These are phyloP conservation scores for Chondrostereum purpureum DNA, from an alignment of 1,284 basidiomycete genomes.

Conservation along the genomic window DNA sequence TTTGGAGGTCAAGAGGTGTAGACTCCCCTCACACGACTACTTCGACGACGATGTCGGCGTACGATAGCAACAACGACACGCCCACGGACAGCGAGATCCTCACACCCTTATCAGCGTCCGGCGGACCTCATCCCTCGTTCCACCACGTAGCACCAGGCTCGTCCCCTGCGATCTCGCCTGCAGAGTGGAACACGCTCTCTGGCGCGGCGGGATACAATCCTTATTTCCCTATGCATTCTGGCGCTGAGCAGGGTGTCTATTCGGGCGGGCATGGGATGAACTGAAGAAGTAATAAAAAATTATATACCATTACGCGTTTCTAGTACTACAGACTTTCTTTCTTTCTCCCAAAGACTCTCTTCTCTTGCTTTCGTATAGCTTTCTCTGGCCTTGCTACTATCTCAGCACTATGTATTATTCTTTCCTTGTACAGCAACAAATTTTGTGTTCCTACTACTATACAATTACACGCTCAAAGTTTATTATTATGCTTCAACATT, in stretches of 20 bases:
- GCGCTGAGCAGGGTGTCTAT: conserved; percentile 46
- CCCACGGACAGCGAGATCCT: conserved; percentile 63
- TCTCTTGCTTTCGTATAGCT: conserved; percentile 4
- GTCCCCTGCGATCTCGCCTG: conserved; percentile 37
- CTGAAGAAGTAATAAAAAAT: conserved; percentile 21
- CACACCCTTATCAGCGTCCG: conserved; percentile 62
- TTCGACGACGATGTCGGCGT: conserved; percentile 31
- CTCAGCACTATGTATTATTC: no score
- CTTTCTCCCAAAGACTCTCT: conserved; percentile 5
- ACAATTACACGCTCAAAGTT: no score
- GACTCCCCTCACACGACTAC: no score
- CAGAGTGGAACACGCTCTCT: conserved; percentile 53
- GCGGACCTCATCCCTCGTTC: conserved; percentile 43
- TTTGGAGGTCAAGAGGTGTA: conserved; percentile 14
- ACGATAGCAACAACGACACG: conserved; percentile 31
- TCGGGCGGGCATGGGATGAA: conserved; percentile 43
- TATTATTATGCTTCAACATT: conserved; percentile 28
- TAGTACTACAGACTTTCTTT: conserved; percentile 4
- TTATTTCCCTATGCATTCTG: conserved; percentile 53
- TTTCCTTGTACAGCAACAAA: no score
- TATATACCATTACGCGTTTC: conserved; percentile 3
- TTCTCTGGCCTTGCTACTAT: no score
- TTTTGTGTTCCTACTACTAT: no score
- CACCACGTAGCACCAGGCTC: conserved; percentile 29
- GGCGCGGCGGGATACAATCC: conserved; percentile 54